Conservation (phyloP, 305 asterid species). For the Fraxinus velutina region DNA sequence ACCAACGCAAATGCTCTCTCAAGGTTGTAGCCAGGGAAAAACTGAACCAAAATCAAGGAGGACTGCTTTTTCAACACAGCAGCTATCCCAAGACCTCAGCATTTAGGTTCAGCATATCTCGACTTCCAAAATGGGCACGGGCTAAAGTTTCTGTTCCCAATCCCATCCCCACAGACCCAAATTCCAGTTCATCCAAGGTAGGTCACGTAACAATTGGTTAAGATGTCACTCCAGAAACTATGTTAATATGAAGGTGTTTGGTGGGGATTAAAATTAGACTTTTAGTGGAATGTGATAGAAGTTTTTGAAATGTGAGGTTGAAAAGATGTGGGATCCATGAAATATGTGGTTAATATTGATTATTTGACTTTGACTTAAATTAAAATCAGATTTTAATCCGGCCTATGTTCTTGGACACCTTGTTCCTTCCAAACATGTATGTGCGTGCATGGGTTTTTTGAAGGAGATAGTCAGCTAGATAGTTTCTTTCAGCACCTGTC, state of each 20-base stretch:
- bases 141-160: slow-evolving; percentile 31
- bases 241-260: neutral
- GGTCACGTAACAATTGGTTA: slow-evolving; percentile 4
- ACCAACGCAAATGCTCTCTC: slow-evolving; percentile 23
- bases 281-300: too few relatives aligned
- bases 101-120: slow-evolving; percentile 57
- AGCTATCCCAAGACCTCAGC: slow-evolving; percentile 26
- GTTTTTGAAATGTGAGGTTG: too few relatives aligned
- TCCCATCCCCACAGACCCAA: slow-evolving; percentile 23
- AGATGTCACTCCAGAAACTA: neutral
- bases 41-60: slow-evolving; percentile 14
- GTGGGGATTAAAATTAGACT: too few relatives aligned
- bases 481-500: neutral
- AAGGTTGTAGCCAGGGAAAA: slow-evolving; percentile 28
- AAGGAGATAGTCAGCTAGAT: neutral
- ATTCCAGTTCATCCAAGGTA: slow-evolving; percentile 43
- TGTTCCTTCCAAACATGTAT: neutral
- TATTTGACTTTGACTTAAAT: too few relatives aligned
- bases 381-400: too few relatives aligned
- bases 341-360: too few relatives aligned
- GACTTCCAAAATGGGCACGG: slow-evolving; percentile 69
- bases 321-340: too few relatives aligned
- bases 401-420: neutral
- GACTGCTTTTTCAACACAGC: slow-evolving; percentile 25
- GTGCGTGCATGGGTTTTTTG: neutral